Evolutionary conservation across 805 yeast species (phyloP).

Genomic region (Ogataea ramenticola): DNA sequence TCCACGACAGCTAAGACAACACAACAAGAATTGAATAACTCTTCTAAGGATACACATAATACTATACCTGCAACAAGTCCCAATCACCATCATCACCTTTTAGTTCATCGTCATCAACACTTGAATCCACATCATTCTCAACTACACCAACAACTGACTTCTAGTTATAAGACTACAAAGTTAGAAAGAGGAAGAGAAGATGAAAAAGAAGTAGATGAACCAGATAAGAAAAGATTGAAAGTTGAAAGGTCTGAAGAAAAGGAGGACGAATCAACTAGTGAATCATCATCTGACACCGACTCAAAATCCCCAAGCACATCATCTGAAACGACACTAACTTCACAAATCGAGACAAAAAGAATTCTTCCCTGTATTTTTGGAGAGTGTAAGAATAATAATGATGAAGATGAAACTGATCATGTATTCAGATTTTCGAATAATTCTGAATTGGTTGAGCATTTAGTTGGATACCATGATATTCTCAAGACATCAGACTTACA

Average conservation of each 20-base stretch:
- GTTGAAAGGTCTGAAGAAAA: no score
- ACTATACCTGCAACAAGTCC: no score
- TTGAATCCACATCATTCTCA: constrained; percentile 5
- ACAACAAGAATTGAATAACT: no score
- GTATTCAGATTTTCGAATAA: constrained; percentile 27
- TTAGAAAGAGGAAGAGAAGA: neutral
- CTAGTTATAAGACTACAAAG: constrained; percentile 13
- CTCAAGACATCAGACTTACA: no score
- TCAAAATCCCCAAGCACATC: no score
- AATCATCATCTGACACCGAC: no score
- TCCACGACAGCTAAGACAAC: neutral
- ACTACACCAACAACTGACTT: neutral
- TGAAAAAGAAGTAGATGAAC: neutral
- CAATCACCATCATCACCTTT: constrained; percentile 4
- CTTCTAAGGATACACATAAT: no score
- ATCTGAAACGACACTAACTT: no score
- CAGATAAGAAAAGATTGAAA: neutral
- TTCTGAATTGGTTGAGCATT: constrained; percentile 38
- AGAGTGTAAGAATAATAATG: neutral
- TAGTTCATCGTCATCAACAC: constrained; percentile 7
- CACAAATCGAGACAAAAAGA: no score
- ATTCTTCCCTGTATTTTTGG: no score
- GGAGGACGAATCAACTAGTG: no score
- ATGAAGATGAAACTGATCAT: constrained; percentile 11
- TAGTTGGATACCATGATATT: constrained; percentile 23